Base-by-base conservation (phyloP, 768 basidiomycete species). In the Grammothele lineata region DNA sequence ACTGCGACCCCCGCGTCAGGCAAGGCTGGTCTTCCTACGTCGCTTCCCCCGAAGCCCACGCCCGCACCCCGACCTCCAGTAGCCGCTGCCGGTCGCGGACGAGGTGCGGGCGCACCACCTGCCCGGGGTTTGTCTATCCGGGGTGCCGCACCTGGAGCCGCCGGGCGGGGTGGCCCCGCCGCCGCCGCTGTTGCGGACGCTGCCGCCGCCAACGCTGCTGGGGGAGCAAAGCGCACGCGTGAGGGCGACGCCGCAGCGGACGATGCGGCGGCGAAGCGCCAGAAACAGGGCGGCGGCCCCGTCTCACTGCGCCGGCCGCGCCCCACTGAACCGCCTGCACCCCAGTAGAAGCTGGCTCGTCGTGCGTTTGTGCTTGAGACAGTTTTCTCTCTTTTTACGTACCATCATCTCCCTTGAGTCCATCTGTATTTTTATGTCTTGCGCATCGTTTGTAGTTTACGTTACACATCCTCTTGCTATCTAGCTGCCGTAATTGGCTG, bases 261-360 rank as follows among this genome's bases (percentile, higher is more conserved):
- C 17, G 80, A 81, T 56, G 76, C 82, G 9, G 67, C 86, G 25
- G 81, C 77, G 0, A 87, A 87, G 58, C 77, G 85, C 36, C 51
- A 84, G 43, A 86, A 83, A 59, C 78, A 79, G 39, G 76, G 78
- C 36, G 71, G 73, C 26, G 55, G 48, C 21, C 46, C 72, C 4
- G 66, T 61, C 6, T 47, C 46, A 26, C 44, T 61, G 35, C 50
- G 50, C 24, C 54, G 62, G 23, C 47, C 61, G 45, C 58, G 62
- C 24, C 57, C 60, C 14, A 44, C 50, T 40, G 12, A 18, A 15
- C 25, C 24, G 18, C 56, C 60, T 11, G 51, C 60, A 18, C 23
- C 57, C 21, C 51, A 43, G 33, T 47, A 42, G 34, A 45, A 22
- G 7, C 15, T 19, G 24, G 19, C 24, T n/a, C 27, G 24, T 34